Evolutionary conservation across 2,329 filamentous ascomycete species (phyloP), one percentile per base, ranked within the genome.

Genomic region (Beauveria sp.): DNA sequence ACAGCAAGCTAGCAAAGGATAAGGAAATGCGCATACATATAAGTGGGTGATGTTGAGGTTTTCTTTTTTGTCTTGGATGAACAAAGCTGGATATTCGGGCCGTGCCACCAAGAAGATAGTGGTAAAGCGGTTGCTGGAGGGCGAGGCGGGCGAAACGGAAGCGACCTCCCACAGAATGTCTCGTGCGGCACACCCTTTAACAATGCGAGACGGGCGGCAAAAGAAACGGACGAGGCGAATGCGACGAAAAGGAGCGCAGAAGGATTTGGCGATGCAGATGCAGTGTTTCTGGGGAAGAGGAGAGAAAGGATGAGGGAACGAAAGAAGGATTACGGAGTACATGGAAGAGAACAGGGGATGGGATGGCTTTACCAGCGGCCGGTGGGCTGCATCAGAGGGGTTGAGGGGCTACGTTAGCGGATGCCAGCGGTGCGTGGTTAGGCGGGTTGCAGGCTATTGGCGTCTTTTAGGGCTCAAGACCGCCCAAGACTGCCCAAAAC

Each of bases 1-100:
- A 38, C 40, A 49, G 34, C 18, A 52, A 60, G 48, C 24, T 43
- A 26, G n/a, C 34, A 20, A 24, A 60, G 18, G 34, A 31, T 12
- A 49, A 20, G 40, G 26, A 28, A 24, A 28, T 28, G 45, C 24
- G 57, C 57, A 34, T 60, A 60, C 57, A 60, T n/a, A 52, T n/a
- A 34, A 45, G 57, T 52, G 57, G 48, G 57, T 31, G 46, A 22
- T 22, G 14, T 14, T 43, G 48, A 52, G 48, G 57, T 34, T 60
- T 60, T 45, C 57, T 45, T 60, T 52, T 60, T 60, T 40, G 46
- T 60, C 38, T 48, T 60, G 24, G 34, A 60, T 18, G 34, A 34
- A 28, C 24, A 8, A 26, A 60, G 56, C 34, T 59, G 46, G 43
- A 18, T 20, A 28, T 48, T 24, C 38, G 48, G 56, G 48, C 46